phyloP scores from a whole-genome alignment of 306 rosid genomes.

The Lotus japonicus region DNA sequence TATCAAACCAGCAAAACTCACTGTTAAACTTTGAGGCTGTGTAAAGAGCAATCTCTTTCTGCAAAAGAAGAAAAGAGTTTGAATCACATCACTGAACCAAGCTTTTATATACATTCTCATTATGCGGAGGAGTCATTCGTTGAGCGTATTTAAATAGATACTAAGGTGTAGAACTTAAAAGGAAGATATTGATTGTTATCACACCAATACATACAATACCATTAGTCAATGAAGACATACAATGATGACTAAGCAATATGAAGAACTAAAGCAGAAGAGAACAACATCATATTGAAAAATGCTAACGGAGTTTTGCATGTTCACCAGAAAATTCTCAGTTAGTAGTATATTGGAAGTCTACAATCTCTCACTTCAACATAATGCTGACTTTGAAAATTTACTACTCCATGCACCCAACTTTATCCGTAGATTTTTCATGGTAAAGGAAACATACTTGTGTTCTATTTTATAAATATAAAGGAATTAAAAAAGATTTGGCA shows the following conservation, averaged over 20 bases:
- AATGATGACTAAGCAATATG: not conserved
- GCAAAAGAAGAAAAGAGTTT: conserved; percentile 30
- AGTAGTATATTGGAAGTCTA: not conserved
- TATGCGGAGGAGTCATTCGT: too few species aligned
- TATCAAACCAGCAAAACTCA: conserved; percentile 79
- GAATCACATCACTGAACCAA: conserved; percentile 11
- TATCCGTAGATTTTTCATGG: not conserved
- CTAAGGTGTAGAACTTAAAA: not conserved
- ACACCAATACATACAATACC: not conserved
- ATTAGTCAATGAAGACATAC: not conserved
- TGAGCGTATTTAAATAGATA: too few species aligned
- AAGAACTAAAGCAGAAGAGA: not conserved
- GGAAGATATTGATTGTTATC: not conserved
- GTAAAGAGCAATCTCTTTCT: conserved; percentile 96
- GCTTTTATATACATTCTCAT: not conserved
- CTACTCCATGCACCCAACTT: conserved; percentile 4
- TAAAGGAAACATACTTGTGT: conserved; percentile 2
- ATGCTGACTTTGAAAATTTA: conserved; percentile 1
- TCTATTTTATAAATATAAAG: not conserved
- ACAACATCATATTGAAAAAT: not conserved
- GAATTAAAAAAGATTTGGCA: not conserved
- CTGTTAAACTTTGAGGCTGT: conserved; percentile 69
- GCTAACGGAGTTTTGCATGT: not conserved
- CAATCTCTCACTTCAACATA: conserved; percentile 4
- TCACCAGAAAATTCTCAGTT: not conserved